Evolutionary conservation across 164 flowering plant species (phyloP).

Genomic region (Taxillus chinensis): DNA sequence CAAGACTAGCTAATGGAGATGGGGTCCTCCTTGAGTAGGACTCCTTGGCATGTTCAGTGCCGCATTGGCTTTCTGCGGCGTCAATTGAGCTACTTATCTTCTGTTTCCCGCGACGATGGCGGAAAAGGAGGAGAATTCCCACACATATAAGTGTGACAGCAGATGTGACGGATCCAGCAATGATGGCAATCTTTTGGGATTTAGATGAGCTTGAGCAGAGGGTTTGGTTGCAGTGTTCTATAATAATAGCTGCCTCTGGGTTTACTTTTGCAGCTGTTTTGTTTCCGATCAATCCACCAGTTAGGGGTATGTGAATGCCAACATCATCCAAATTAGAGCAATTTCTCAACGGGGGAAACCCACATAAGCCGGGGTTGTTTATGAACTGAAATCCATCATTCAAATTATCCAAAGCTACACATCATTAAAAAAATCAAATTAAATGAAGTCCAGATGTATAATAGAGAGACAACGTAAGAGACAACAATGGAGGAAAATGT

Average conservation of each 20-base stretch:
- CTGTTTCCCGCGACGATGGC: conserved; percentile 34
- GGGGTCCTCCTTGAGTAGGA: conserved; percentile 16
- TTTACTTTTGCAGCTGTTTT: conserved; percentile 6
- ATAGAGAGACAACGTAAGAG: neutral
- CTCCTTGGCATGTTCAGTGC: conserved; percentile 34
- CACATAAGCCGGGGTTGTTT: conserved; percentile 39
- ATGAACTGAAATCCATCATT: conserved; percentile 23
- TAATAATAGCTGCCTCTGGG: conserved; percentile 18
- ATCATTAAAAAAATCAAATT: conserved; percentile 1
- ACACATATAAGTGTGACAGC: conserved; percentile 14
- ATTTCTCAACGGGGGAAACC: conserved; percentile 28
- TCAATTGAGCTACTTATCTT: conserved; percentile 30
- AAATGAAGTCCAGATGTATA: neutral
- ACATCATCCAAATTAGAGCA: conserved; percentile 23
- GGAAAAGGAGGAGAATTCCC: conserved; percentile 16
- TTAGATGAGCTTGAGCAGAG: conserved; percentile 29
- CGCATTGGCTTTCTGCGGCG: conserved; percentile 20
- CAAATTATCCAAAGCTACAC: conserved; percentile 36
- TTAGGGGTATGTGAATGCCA: conserved; percentile 15
- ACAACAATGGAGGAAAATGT: neutral
- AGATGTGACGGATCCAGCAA: conserved; percentile 21
- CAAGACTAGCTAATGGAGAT: conserved; percentile 41
- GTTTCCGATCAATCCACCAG: conserved; percentile 8
- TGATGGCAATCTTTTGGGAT: conserved; percentile 22
- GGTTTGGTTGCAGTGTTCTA: conserved; percentile 21